A percentile compares a stretch with the other conserved stretches of the same genome.
phyloP scores from a whole-genome alignment of 2,329 filamentous ascomycete genomes.

The Pyrenophora graminea region DNA sequence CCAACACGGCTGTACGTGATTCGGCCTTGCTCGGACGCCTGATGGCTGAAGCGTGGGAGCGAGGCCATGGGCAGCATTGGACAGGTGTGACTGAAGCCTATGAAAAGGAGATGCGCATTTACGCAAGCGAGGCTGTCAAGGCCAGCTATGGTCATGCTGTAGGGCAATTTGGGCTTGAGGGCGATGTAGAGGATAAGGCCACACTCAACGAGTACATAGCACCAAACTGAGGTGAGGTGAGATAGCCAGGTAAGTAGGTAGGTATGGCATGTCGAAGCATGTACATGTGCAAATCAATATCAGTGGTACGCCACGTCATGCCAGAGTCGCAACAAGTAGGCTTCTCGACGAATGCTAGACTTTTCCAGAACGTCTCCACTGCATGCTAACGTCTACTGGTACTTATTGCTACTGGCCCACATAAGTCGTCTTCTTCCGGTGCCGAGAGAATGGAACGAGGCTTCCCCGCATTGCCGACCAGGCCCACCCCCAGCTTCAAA shows the following conservation, averaged over 20 bases:
- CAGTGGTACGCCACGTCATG: too few relatives aligned
- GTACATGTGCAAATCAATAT: too few relatives aligned
- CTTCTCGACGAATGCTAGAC: too few relatives aligned
- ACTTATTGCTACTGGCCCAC: too few relatives aligned
- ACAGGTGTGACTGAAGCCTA: slow-evolving; percentile 45
- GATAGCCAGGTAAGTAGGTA: too few relatives aligned
- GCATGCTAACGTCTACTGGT: neutral
- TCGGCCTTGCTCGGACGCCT: slow-evolving; percentile 49
- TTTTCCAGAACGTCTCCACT: neutral
- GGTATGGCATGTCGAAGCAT: too few relatives aligned
- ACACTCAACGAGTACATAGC: slow-evolving; percentile 25
- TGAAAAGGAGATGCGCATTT: slow-evolving; percentile 46
- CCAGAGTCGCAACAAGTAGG: too few relatives aligned
- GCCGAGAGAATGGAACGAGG: slow-evolving; percentile 6
- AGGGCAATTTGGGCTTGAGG: slow-evolving; percentile 19
- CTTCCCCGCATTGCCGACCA: slow-evolving; percentile 10
- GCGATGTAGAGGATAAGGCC: slow-evolving; percentile 22
- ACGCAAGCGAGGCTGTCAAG: slow-evolving; percentile 50
- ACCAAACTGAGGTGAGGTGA: slow-evolving; percentile 14
- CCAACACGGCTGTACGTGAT: slow-evolving; percentile 52
- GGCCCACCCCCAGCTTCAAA: slow-evolving; percentile 10
- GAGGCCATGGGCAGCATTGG: slow-evolving; percentile 27
- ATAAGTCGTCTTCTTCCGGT: neutral
- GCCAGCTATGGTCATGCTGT: slow-evolving; percentile 54
- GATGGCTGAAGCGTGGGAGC: slow-evolving; percentile 34